Evolutionary conservation across 352 stramenopile genomes (phyloP), one percentile per base, ranked within the genome.

Genomic region (Blastocystis sp.): DNA sequence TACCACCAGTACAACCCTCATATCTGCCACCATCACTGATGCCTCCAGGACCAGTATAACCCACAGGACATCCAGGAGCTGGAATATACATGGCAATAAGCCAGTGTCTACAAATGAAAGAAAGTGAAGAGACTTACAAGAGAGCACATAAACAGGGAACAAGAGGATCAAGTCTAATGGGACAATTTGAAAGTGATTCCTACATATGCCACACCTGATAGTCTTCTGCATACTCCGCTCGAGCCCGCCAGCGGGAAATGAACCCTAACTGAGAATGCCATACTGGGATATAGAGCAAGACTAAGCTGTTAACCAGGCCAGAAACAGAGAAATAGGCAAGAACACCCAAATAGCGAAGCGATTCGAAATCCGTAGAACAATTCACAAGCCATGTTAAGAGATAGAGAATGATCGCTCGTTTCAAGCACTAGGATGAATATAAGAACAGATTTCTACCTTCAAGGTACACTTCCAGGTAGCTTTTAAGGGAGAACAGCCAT

Each of bases 301-400:
- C 46, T 3, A 83, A 56, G 14, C 42, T 65, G 35, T 83, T 83
- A 1, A 83, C 24, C 9, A 83, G 51, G 14, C 71, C 71, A 16
- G 71, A 39, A n/a, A 66, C 71, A 56, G 71, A 61, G 71, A 83
- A 83, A 37, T 83, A 83, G 54, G 71, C 71, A 27, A 83, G 71
- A 14, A 83, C 71, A 42, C 71, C 71, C 11, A 83, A 49, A 56
- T 54, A 52, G 21, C 71, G 71, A 27, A 83, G 27, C 46, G 71
- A 67, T 19, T 37, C 52, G 49, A 83, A 83, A 16, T 51, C 49
- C 11, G 16, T 27, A 21, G 71, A 83, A 21, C 58, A 29, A 42
- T 83, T 83, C 5, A 83, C 58, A 29, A 83, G 71, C 32, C 29
- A 83, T 24, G 46, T 83, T 52, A 83, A 56, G 51, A 83, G 0